phyloP scores from a whole-genome alignment of 345 rosid species.

The Triadica sebifera region DNA sequence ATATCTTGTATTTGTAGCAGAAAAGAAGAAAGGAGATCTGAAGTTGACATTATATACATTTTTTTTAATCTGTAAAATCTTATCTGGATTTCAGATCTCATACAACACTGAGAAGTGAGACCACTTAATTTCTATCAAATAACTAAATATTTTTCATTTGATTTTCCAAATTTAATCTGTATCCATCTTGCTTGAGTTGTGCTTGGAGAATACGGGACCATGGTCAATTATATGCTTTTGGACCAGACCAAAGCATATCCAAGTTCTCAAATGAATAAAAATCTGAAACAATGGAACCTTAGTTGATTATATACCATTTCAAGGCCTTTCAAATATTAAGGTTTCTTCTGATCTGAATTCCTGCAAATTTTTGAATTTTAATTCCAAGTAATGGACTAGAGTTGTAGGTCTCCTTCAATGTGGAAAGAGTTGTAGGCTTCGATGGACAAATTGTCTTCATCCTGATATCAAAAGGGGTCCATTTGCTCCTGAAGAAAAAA shows the following conservation, averaged over 20 bases:
- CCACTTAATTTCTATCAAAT: no score
- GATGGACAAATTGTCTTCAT: conserved; percentile 46
- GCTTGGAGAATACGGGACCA: no score
- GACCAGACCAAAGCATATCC: no score
- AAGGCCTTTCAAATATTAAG: not conserved
- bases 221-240: no score
- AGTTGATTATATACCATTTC: not conserved
- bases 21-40: no score
- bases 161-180: no score
- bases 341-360: not conserved
- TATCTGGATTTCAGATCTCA: not conserved
- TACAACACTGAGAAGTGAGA: no score
- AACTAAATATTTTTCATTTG: no score
- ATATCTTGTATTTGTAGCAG: no score
- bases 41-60: no score
- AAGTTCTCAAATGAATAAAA: not conserved
- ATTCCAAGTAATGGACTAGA: not conserved
- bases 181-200: no score
- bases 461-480: conserved; percentile 40
- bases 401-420: conserved; percentile 28
- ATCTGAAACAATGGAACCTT: not conserved
- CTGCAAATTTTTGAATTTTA: not conserved
- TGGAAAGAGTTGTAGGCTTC: conserved; percentile 46
- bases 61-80: not conserved
- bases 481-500: conserved; percentile 37